These are phyloP conservation scores for Heimioporus sp. DNA, from an alignment of 768 basidiomycete species.

Conservation along the genomic window DNA sequence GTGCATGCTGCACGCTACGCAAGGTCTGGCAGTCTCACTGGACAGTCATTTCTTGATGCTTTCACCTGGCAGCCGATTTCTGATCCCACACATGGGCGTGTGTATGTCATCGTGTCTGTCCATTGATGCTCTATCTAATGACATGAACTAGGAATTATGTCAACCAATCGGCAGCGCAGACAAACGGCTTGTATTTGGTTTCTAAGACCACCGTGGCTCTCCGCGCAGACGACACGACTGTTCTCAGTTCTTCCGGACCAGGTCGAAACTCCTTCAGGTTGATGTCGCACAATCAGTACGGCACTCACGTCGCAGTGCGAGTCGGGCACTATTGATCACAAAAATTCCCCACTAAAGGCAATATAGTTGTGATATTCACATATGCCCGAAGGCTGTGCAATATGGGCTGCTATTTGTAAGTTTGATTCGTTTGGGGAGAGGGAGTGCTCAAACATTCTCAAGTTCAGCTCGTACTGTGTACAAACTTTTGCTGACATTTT, in stretches of 20 bases:
- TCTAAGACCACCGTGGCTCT: slow-evolving; percentile 38
- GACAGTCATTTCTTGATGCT: slow-evolving; percentile 46
- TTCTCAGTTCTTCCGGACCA: slow-evolving; percentile 26
- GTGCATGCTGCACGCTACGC: slow-evolving; percentile 43
- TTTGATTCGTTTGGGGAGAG: not conserved
- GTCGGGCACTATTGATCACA: not conserved
- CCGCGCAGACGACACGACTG: slow-evolving; percentile 32
- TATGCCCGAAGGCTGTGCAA: slow-evolving; percentile 40
- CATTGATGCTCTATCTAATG: not conserved
- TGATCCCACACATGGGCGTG: slow-evolving; percentile 36
- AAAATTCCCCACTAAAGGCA: not conserved
- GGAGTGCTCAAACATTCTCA: not conserved
- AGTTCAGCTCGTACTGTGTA: slow-evolving; percentile 17
- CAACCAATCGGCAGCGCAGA: slow-evolving; percentile 44
- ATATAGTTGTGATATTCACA: slow-evolving; percentile 34
- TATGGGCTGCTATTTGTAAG: slow-evolving; percentile 38
- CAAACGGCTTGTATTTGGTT: slow-evolving; percentile 56
- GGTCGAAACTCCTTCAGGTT: slow-evolving; percentile 39
- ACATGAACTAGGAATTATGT: slow-evolving; percentile 40
- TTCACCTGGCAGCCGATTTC: slow-evolving; percentile 27
- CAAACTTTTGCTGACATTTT: not conserved
- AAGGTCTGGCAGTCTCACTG: slow-evolving; percentile 44
- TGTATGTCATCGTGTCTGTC: slow-evolving; percentile 14
- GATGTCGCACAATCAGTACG: slow-evolving; percentile 28
- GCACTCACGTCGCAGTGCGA: slow-evolving; percentile 34